Evolutionary conservation across 495 filamentous ascomycete genomes (phyloP), one percentile per base, ranked within the genome.

Genomic region (Cercophora scortea): DNA sequence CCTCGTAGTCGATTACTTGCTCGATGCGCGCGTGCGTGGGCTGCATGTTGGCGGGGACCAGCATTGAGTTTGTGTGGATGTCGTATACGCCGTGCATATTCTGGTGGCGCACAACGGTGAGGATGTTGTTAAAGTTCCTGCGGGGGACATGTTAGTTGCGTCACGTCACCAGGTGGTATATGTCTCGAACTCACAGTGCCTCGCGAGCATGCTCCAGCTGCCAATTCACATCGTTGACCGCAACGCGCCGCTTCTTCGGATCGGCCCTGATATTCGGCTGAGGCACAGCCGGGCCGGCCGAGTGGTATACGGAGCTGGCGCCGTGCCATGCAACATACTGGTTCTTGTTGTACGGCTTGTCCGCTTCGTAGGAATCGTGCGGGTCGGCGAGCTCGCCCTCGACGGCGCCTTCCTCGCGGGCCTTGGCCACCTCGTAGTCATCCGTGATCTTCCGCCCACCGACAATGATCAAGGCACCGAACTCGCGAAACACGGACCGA

Each of bases 311-410:
- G 40, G 84, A 83, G 58, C 91, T 96, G 16, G 93, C 93, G 25
- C 93, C 93, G 62, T 95, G 90, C 93, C 93, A 98, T 13, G 93
- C 93, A 2, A 98, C 93, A 60, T 96, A 98, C 59, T 95, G 90
- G 59, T 96, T 95, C 60, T 86, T 84, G 70, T 96, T 94, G 70
- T 96, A 96, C 4, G 78, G 68, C 58, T 90, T 85, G 12, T 87
- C 86, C 11, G 80, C 78, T 8, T 72, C 86, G 15, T 91, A 76
- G 50, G 77, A 77, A 63, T 96, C 91, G 45, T 86, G 84, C 0
- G 90, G 90, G 50, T 95, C 92, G 9, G 90, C 90, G 11, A 96
- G 55, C 52, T 96, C 90, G 50, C 94, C 94, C 64, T 96, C 91
- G 0, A 91, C 79, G 45, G 87, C 84, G 10, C 92, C 93, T 33